Base-by-base conservation (phyloP, 805 yeast species). In the Limtongia smithiae region DNA sequence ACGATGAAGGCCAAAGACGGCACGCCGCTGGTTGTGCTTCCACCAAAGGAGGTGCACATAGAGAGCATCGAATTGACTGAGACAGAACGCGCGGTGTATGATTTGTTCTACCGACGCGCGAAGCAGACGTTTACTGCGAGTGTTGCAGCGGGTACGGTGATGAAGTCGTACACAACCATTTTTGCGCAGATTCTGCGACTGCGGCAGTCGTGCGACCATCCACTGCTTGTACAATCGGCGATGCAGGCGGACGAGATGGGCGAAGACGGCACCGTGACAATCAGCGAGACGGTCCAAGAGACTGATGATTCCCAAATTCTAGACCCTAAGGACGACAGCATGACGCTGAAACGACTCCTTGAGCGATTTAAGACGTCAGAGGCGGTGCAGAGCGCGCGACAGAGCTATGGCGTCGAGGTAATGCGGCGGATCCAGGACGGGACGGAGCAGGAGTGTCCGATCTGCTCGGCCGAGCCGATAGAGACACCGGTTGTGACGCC, bases 151-250 rank as follows among this genome's bases (percentile, higher is more conserved):
- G 96, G 96, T 3, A 78, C 81, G 51, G 68, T 85, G n/a, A 64
- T 85, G 57, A 81, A 79, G 54, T 79, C 78, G 47, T 91, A 86
- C 64, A 79, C 93, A 1, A 80, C 85, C 25, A 86, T 91, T 58
- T 70, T 91, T 57, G 83, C 93, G 1, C 93, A 86, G 62, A 83
- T 91, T 45, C 66, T 91, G 55, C 72, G 97, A 48, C 71, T 91
- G 33, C 74, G 97, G 51, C 97, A 91, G 64, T 77, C 84, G 0
- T 91, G 97, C 64, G 88, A 96, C 62, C 96, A 91, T 64, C 75
- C 83, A 15, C 79, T 79, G 46, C 69, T 90, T 48, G 76, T 89
- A 1, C 74, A 76, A 2, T 68, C 76, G 8, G 68, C 49, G 8
- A 42, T 42, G 15, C 32, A 71, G 1, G 65, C 65, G 35, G 74